Evolutionary conservation across 306 rosid genomes (phyloP), one percentile per base, ranked within the genome.

Genomic region (Lagenaria siceraria): DNA sequence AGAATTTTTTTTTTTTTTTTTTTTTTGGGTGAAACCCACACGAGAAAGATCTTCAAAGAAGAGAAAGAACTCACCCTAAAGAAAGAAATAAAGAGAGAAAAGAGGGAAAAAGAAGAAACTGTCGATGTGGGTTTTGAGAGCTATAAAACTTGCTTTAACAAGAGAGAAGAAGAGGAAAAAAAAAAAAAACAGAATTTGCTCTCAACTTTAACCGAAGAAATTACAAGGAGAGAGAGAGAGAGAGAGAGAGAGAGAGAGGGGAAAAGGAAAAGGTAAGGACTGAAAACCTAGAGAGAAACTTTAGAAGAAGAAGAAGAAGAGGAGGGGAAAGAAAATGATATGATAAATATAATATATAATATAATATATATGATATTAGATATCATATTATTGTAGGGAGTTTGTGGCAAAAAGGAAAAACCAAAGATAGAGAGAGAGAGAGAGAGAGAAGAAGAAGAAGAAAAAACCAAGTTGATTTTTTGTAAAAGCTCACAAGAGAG

Each of bases 121-220:
- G 91, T 75, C 19, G 58, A 63, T 70, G 82, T 55, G 69, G 58
- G 56, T 55, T 70, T 83, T 29, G 68, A 61, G 68, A 87, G 80
- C 80, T 90, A 29, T 77, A 35, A 46, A 65, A 24, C 42, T 31
- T 22, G 76, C 76, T 72, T 49, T 65, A 74, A 62, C 79, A 77
- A 15, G 70, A 74, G 8, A 42, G 79, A n/a, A 27, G 53, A 52
- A 35, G 22, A 68, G 75, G 73, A 80, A n/a, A 14, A 51, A 53
- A 42, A n/a, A 17, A 53, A 56, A 33, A 25, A 87, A 86, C 79
- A 88, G 78, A 86, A 84, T 78, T 87, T 66, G 68, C 51, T 80
- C 85, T 72, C 14, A 25, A 90, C 90, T 89, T 91, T 89, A 90
- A 90, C 97, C 77, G 97, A 89, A 86, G 89, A n/a, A n/a, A 81